Evolutionary conservation across 2,329 filamentous ascomycete species (phyloP), one percentile per base, ranked within the genome.

Genomic region (Colletotrichum phormii): DNA sequence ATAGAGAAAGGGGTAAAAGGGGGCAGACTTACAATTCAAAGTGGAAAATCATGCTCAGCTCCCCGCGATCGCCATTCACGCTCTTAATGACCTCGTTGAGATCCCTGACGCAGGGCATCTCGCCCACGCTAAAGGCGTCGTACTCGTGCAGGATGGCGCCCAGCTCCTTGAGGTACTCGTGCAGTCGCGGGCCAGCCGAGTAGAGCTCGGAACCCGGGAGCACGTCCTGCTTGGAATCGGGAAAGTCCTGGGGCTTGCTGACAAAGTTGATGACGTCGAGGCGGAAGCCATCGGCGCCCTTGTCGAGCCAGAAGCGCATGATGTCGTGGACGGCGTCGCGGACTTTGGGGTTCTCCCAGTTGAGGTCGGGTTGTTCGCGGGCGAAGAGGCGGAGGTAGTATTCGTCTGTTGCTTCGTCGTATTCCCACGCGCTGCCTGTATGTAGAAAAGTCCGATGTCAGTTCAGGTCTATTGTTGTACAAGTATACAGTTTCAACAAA

Each of bases 301-400:
- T 89, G 74, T 93, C 86, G 2, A 95, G 87, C 93, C 93, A 95
- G 82, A 95, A 95, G 26, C 88, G 87, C 86, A 94, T 92, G 26
- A 91, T 87, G 53, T 91, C 85, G 79, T 94, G 91, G 2, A 94
- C 90, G 2, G 91, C 91, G 67, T 88, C 82, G 42, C 92, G 88
- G 3, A 93, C 90, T 0, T 87, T 87, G 0, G 86, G 86, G 76
- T 92, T 92, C 78, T 94, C 91, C 93, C 93, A 95, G 82, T 95
- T 95, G 53, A 95, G 87, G 75, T 95, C 93, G 0, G 93, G 93
- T 78, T 95, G 93, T 75, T 92, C 89, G 5, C 87, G 87, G 54
- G 89, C 89, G 80, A 94, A 95, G 35, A 95, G 87, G 74, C 90
- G 89, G 1, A 95, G 89, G 78, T 94, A 89, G 77, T 88, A 88